Percentiles rank a stretch among this genome's conserved stretches.
These are phyloP conservation scores for Lantana camara DNA, from an alignment of 257 asterid genomes.

Conservation along the genomic window DNA sequence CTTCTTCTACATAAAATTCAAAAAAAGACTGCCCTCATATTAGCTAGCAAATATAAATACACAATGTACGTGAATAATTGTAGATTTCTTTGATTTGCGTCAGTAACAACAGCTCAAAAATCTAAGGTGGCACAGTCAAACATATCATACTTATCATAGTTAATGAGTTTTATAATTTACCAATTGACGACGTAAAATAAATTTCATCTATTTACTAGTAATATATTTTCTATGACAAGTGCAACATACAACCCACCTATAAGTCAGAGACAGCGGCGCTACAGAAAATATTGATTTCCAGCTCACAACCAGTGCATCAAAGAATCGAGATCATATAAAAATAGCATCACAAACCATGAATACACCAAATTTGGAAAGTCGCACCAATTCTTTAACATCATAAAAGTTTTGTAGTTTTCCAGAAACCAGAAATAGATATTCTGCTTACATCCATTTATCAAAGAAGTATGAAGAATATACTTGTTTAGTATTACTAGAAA, in stretches of 20 bases:
- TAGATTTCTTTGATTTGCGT: background rate
- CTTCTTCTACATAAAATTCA: background rate
- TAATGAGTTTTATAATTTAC: background rate
- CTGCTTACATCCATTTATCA: background rate
- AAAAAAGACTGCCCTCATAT: background rate
- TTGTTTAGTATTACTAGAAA: background rate
- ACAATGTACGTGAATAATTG: background rate
- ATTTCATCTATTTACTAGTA: background rate
- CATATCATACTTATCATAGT: background rate
- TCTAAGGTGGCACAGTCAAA: background rate
- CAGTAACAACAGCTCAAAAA: background rate
- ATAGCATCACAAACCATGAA: slow-evolving; percentile 1
- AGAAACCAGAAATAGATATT: slow-evolving; percentile 11
- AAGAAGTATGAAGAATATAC: background rate
- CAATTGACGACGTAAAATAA: background rate
- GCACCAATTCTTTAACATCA: background rate
- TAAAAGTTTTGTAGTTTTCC: background rate
- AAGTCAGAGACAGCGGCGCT: background rate
- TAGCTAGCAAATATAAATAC: background rate
- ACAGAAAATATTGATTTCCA: background rate
- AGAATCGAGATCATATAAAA: background rate
- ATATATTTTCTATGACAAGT: background rate
- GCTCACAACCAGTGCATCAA: background rate
- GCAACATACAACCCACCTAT: background rate
- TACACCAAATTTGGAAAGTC: slow-evolving; percentile 5